Evolutionary conservation across 257 asterid genomes (phyloP).

Genomic region (Scutellaria galericulata): DNA sequence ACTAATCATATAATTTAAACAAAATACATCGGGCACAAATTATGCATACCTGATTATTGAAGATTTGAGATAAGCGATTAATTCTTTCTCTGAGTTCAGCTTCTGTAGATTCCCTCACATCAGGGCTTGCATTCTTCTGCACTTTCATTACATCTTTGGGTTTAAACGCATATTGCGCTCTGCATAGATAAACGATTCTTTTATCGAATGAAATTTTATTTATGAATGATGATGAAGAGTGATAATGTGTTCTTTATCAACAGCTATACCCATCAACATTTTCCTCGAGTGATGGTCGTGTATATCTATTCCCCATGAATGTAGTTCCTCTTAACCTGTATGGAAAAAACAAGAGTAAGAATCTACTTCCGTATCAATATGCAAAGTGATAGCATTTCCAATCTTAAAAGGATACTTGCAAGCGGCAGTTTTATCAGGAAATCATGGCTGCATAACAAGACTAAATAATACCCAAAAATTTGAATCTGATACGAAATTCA

Average conservation of each 20-base stretch:
- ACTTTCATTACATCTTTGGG: constrained; percentile 73
- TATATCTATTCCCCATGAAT: constrained; percentile 46
- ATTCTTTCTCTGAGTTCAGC: constrained; percentile 65
- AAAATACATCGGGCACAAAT: not conserved
- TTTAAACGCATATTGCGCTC: constrained; percentile 69
- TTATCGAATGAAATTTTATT: constrained; percentile 17
- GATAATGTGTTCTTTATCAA: constrained; percentile 12
- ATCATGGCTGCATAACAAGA: constrained; percentile 1
- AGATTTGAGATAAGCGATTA: constrained; percentile 54
- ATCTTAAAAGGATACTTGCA: constrained; percentile 1
- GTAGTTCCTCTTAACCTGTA: constrained; percentile 55
- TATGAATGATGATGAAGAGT: constrained; percentile 7
- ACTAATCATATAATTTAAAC: not conserved
- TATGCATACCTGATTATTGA: constrained; percentile 57
- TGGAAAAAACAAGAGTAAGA: constrained; percentile 1
- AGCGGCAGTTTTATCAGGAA: constrained; percentile 9
- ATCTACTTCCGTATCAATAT: not conserved
- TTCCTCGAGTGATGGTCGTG: constrained; percentile 51
- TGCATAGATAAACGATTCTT: constrained; percentile 39
- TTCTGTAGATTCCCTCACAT: constrained; percentile 57
- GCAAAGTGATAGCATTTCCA: constrained; percentile 4
- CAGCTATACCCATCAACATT: constrained; percentile 62
- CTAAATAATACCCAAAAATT: constrained; percentile 12
- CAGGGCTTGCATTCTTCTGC: constrained; percentile 48
- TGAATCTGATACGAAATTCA: constrained; percentile 31